Base-by-base conservation (phyloP, 2,329 filamentous ascomycete genomes). In the Akanthomyces muscarius region DNA sequence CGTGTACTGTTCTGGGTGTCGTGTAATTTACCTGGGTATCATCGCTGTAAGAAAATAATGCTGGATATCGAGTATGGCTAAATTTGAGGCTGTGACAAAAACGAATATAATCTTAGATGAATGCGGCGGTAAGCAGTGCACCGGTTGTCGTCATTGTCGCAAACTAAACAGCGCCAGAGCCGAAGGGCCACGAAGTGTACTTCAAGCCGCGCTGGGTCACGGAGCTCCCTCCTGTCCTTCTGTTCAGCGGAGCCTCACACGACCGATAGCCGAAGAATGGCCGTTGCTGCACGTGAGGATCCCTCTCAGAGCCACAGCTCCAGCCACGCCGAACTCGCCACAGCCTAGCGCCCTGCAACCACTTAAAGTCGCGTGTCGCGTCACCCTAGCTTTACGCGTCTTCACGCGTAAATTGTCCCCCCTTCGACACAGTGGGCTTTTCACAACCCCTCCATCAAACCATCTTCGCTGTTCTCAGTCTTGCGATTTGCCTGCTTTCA, bases 21-120 rank as follows among this genome's bases (percentile, higher is more conserved):
- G 23, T 47, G 38, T 50, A 41, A 61, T 61, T 76, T 82, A 82
- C 74, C 76, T 75, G 72, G 77, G 76, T 79, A 81, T 79, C 80
- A 83, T 83, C 74, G 76, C 80, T 79, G 64, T 59, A 30, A 62
- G 57, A 44, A 63, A 54, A 45, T 14, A 41, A 41, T 47, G 33
- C 33, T 55, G 55, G 21, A n/a, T 45, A 51, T 21, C 6, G 47
- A 52, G 23, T 44, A 30, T 8, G 47, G 28, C 21, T 38, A 18
- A 28, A 25, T 21, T 47, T 14, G 41, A 52, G 54, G 45, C 38
- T 16, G 36, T 28, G 23, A 41, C 41, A 14, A 13, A 48, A 58
- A 53, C 23, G 45, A 58, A 41, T 33, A 56, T 52, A 52, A 33
- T 47, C 60, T 55, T 21, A 62, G 14, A 55, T 36, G 41, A 48